Conservation (phyloP, 306 rosid genomes). For the Inga oerstediana region DNA sequence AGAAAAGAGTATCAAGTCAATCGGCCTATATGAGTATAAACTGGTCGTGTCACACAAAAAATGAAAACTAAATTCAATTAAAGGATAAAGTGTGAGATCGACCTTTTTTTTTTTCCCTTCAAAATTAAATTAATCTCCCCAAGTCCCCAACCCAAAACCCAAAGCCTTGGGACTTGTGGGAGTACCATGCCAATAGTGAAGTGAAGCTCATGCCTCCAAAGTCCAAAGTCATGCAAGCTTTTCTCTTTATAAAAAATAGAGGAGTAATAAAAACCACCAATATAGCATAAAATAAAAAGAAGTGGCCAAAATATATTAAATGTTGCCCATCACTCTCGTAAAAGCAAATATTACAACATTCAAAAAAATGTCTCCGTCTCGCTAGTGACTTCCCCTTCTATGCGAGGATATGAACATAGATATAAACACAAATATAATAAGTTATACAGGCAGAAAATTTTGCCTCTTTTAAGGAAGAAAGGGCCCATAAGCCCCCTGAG, state of each 20-base stretch:
- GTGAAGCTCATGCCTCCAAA: neutral
- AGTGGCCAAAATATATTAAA: neutral
- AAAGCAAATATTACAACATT: slow-evolving; percentile 23
- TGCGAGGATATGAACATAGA: neutral
- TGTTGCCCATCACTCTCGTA: neutral
- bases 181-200: neutral
- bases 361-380: slow-evolving; percentile 25
- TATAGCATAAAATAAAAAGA: neutral
- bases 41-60: neutral
- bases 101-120: neutral
- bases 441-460: neutral
- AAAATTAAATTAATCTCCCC: neutral
- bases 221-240: neutral
- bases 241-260: too few relatives aligned
- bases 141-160: neutral
- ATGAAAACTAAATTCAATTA: too few relatives aligned
- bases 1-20: too few relatives aligned
- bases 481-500: neutral
- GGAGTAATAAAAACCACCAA: neutral
- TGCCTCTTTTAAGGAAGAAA: slow-evolving; percentile 27
- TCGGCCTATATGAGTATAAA: neutral
- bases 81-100: too few relatives aligned
- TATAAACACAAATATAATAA: neutral
- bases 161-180: neutral
- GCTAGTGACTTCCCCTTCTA: neutral